These are phyloP conservation scores for Lotus japonicus DNA, from an alignment of 306 rosid genomes.

Conservation along the genomic window DNA sequence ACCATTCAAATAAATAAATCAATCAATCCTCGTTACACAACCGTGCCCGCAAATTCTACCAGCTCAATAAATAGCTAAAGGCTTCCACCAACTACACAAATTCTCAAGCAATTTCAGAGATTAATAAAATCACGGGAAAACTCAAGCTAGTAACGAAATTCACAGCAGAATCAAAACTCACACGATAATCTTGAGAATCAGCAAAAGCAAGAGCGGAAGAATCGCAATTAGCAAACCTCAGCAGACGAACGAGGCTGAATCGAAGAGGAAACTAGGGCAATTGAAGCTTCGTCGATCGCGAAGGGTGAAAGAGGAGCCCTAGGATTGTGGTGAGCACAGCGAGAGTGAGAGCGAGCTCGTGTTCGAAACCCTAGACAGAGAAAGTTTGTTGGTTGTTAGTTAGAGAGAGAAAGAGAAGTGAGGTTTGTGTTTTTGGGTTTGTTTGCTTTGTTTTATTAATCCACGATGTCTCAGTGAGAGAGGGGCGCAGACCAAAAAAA, in stretches of 20 bases:
- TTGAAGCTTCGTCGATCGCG: constrained; percentile 24
- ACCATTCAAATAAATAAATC: constrained; percentile 16
- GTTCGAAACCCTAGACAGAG: constrained; percentile 55
- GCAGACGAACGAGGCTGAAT: constrained; percentile 27
- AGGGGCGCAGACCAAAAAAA: constrained; percentile 1
- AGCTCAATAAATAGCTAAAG: neutral
- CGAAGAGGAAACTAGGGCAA: constrained; percentile 13
- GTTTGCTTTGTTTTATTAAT: neutral
- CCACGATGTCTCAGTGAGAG: neutral
- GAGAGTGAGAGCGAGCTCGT: constrained; percentile 32
- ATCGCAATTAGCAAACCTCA: constrained; percentile 37
- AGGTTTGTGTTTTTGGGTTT: constrained; percentile 16
- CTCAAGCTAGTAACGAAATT: neutral
- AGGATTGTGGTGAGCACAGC: neutral
- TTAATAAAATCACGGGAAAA: neutral
- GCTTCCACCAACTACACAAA: neutral
- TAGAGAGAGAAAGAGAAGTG: constrained; percentile 15
- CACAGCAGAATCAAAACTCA: constrained; percentile 13
- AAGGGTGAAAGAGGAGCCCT: constrained; percentile 22
- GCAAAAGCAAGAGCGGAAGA: neutral
- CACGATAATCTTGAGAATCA: constrained; percentile 7
- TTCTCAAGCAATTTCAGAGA: neutral
- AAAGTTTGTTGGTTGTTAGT: constrained; percentile 20
- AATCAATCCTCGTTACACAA: constrained; percentile 12
- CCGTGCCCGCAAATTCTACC: neutral